Conservation (phyloP, 1,284 basidiomycete genomes). For the Amylostereum areolatum region DNA sequence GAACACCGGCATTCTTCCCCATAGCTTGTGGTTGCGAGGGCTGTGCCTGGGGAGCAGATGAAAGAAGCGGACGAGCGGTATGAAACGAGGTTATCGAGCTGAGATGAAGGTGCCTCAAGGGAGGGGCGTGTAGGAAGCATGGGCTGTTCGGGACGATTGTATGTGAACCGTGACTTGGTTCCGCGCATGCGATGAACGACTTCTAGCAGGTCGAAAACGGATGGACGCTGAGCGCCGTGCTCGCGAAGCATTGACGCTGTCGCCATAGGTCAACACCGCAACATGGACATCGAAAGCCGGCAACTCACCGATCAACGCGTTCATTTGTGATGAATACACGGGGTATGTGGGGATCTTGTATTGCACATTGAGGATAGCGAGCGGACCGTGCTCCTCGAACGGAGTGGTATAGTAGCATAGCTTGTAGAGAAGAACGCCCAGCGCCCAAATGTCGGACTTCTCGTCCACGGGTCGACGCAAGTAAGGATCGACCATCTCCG, state of each 20-base stretch:
- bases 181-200: constrained; percentile 79
- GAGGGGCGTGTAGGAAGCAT: constrained; percentile 32
- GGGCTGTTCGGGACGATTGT: constrained; percentile 46
- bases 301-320: constrained; percentile 76
- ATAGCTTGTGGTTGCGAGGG: constrained; percentile 18
- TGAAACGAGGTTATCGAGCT: constrained; percentile 37
- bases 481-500: constrained; percentile 96
- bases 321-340: constrained; percentile 84
- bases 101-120: constrained; percentile 24
- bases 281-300: constrained; percentile 1
- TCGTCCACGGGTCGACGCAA: constrained; percentile 81
- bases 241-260: constrained; percentile 85
- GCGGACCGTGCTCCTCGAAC: constrained; percentile 93
- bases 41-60: constrained; percentile 10
- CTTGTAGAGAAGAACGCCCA: constrained; percentile 77
- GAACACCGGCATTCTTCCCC: constrained; percentile 43
- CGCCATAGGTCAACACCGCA: constrained; percentile 5
- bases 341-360: constrained; percentile 94
- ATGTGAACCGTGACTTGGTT: constrained; percentile 74
- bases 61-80: constrained; percentile 24
- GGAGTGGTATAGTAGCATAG: constrained; percentile 98
- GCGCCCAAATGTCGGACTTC: constrained; percentile 82
- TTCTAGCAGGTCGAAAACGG: constrained; percentile 74
- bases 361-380: constrained; percentile 95
- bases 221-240: constrained; percentile 76